Evolutionary conservation across 257 asterid genomes (phyloP), one percentile per base, ranked within the genome.

Genomic region (Solanum lycopersicoides): DNA sequence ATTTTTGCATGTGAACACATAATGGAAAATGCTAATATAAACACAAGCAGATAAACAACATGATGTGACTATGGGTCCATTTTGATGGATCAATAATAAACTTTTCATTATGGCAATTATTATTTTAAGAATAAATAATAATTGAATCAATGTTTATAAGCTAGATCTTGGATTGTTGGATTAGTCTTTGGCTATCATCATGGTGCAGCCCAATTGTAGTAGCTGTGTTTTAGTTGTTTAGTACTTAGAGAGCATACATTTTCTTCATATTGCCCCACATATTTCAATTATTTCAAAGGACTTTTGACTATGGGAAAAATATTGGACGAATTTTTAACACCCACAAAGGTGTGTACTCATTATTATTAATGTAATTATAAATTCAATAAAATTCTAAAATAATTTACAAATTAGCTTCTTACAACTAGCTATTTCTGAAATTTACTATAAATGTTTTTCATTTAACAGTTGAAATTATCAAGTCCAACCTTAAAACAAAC

Each of bases 251-350:
- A 86, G 66, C 42, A 83, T 47, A 83, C 3, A 71, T 72, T 39
- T 59, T 56, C 23, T 87, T 87, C 83, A 86, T 23, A 84, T 90
- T 59, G 83, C 13, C 86, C 88, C 91, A 85, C 91, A 88, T 85
- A 50, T 74, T 66, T 87, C 88, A 90, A 88, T 91, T 82, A 91
- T 91, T 86, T 87, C 65, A 66, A 90, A 66, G 89, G 41, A 88
- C 89, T 94, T 93, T 92, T 91, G 92, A 93, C 92, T 88, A 86
- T 20, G 65, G 86, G 75, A 83, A 47, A 87, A 28, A n/a, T 28
- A 63, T 56, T 87, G 87, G 69, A 83, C 84, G 71, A 44, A 53
- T 76, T 84, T 76, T 82, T 76, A 56, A 37, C 69, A 28, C 42
- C 65, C 30, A 30, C 47, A 37, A 47, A 53, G 63, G 25, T 13